Evolutionary conservation across 495 filamentous ascomycete species (phyloP).

Genomic region (Clohesyomyces aquaticus): DNA sequence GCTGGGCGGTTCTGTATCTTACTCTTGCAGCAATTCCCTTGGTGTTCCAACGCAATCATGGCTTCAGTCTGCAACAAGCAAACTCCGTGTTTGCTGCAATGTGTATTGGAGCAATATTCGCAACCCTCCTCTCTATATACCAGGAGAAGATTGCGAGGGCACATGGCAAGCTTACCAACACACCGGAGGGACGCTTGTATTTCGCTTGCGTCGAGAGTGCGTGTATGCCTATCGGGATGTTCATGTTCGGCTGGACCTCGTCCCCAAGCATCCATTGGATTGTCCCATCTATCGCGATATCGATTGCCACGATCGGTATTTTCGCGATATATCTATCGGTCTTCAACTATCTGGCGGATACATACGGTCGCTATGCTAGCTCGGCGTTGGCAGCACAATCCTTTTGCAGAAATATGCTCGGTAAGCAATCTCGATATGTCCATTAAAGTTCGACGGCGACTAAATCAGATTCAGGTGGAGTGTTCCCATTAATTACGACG

Average conservation of each 20-base stretch:
- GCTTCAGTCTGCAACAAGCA: conserved; percentile 67
- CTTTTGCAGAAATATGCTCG: conserved; percentile 79
- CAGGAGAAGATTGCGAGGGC: conserved; percentile 62
- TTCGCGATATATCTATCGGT: conserved; percentile 86
- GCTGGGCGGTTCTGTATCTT: conserved; percentile 88
- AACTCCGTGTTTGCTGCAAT: conserved; percentile 78
- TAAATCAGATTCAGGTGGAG: conserved; percentile 56
- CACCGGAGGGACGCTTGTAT: conserved; percentile 80
- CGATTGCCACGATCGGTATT: conserved; percentile 82
- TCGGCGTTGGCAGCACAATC: conserved; percentile 88
- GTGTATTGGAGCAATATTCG: conserved; percentile 67
- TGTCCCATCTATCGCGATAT: conserved; percentile 70
- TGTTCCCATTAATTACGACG: conserved; percentile 77
- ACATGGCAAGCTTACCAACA: conserved; percentile 52
- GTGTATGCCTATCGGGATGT: conserved; percentile 73
- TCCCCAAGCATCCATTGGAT: conserved; percentile 74
- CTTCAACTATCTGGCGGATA: conserved; percentile 95
- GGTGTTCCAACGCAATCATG: conserved; percentile 71
- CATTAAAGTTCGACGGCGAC: background rate
- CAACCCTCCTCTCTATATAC: conserved; percentile 73
- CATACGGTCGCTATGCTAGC: conserved; percentile 80
- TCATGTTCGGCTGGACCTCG: conserved; percentile 81
- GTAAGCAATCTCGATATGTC: conserved; percentile 6
- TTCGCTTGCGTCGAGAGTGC: conserved; percentile 76
- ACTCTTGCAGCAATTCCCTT: conserved; percentile 78